phyloP scores from a whole-genome alignment of 2,329 filamentous ascomycete genomes.

The Epichloe gansuensis region DNA sequence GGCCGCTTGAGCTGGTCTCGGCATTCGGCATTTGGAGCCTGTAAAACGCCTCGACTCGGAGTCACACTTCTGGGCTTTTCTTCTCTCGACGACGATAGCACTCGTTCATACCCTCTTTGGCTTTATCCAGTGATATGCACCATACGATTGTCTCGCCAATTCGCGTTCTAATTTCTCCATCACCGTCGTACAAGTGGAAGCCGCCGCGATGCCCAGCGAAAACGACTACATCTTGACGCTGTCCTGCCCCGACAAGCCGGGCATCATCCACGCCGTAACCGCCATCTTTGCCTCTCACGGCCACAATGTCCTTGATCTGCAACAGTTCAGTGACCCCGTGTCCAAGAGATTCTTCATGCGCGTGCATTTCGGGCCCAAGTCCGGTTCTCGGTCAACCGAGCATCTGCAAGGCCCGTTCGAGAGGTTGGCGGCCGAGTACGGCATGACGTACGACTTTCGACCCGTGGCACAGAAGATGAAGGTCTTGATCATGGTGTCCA shows the following conservation, averaged over 20 bases:
- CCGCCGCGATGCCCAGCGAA: constrained; percentile 20
- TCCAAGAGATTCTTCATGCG: constrained; percentile 78
- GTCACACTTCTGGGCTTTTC: not conserved
- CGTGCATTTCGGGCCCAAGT: constrained; percentile 61
- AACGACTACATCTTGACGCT: constrained; percentile 63
- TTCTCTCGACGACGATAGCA: not conserved
- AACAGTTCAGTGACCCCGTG: constrained; percentile 68
- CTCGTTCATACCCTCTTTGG: too few species aligned
- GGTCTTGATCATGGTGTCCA: constrained; percentile 80
- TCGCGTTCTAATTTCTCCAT: too few species aligned
- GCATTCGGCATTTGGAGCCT: constrained; percentile 1
- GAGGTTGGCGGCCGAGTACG: constrained; percentile 47
- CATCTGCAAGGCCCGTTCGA: constrained; percentile 44
- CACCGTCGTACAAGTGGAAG: not conserved
- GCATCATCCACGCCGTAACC: constrained; percentile 76
- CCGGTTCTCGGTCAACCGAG: constrained; percentile 31
- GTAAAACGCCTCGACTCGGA: not conserved
- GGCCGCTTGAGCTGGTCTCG: not conserved
- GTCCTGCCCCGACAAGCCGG: constrained; percentile 72
- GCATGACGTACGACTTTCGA: constrained; percentile 60
- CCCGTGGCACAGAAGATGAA: constrained; percentile 56
- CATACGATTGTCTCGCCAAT: too few species aligned
- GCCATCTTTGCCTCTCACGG: constrained; percentile 59
- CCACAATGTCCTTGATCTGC: constrained; percentile 72
- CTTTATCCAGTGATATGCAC: too few species aligned